Evolutionary conservation across 2,329 filamentous ascomycete species (phyloP), one percentile per base, ranked within the genome.

Genomic region (Colletotrichum euphorbiae): DNA sequence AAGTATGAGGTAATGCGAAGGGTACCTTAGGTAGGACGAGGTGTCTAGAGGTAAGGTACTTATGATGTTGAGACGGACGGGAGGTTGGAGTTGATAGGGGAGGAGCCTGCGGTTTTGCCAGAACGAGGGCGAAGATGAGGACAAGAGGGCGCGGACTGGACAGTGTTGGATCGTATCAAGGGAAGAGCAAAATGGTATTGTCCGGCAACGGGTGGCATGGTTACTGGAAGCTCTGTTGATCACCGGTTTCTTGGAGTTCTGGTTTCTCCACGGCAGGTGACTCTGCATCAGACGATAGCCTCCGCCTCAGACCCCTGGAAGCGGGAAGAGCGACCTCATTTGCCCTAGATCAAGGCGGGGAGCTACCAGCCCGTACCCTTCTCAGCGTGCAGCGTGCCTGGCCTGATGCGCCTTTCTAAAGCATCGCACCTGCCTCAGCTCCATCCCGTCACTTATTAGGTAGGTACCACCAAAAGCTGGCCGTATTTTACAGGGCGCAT

Each of bases 1-100:
- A 21, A 66, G 48, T 65, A 36, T 69, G 61, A 66, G 66, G 66
- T 66, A 60, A 69, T 54, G 51, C 19, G 21, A 52, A 33, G 51
- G 42, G n/a, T n/a, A n/a, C n/a, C n/a, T n/a, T 31, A 50, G 58
- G 45, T 19, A 21, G 15, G 31, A 15, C 15, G 8, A 28, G 42
- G n/a, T 46, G 40, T n/a, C 13, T 56, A 9, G 48, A 51, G 48
- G 48, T 28, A 28, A 28, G 28, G 28, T 6, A 28, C 28, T 28
- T 28, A 51, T 28, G 21, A 31, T 31, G 24, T 31, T 57, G 31
- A 36, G 42, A 50, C 46, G 21, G 21, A 33, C 21, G 36, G 11
- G 8, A 38, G 36, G 36, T 38, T 7, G 36, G 36, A 38, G 24
- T 50, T 28, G 21, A 28, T 13, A 24, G 2, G 28, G 28, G 28